These are phyloP conservation scores for Ophiostoma tasmaniense DNA, from an alignment of 2,329 filamentous ascomycete species.

Conservation along the genomic window DNA sequence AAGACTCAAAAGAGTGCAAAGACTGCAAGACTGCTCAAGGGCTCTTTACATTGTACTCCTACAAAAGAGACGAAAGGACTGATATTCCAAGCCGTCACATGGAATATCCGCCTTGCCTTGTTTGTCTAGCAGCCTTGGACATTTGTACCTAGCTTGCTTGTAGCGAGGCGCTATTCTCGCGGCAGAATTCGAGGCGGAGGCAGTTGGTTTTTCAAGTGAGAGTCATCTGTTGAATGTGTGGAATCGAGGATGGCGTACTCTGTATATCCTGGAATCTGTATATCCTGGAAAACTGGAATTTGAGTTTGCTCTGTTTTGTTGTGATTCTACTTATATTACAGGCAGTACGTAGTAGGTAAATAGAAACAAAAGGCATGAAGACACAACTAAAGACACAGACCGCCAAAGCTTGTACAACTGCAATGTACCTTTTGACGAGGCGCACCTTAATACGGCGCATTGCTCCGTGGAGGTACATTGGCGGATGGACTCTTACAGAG, in stretches of 20 bases:
- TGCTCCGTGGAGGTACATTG: background rate
- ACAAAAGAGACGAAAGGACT: background rate
- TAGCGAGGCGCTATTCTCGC: background rate
- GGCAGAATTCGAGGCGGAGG: background rate
- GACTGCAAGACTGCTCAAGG: too few species aligned
- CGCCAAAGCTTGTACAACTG: background rate
- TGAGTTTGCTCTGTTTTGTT: too few species aligned
- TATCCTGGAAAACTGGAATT: too few species aligned
- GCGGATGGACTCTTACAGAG: too few species aligned
- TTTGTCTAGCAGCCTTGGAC: slow-evolving; percentile 2
- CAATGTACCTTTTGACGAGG: background rate
- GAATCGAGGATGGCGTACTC: background rate
- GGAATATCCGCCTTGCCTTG: background rate
- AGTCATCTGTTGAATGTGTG: background rate
- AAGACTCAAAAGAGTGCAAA: too few species aligned
- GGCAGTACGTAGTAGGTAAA: background rate
- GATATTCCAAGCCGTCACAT: background rate
- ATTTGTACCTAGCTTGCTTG: background rate
- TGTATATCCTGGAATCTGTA: too few species aligned
- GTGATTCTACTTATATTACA: background rate
- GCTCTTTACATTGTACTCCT: background rate
- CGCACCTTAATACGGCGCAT: background rate
- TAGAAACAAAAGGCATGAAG: background rate
- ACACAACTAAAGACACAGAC: background rate
- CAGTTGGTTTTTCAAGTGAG: background rate